A percentile compares a stretch with the other conserved stretches of the same genome.
These are phyloP conservation scores for Echeveria elegans DNA, from an alignment of 164 flowering plant species.

Conservation along the genomic window DNA sequence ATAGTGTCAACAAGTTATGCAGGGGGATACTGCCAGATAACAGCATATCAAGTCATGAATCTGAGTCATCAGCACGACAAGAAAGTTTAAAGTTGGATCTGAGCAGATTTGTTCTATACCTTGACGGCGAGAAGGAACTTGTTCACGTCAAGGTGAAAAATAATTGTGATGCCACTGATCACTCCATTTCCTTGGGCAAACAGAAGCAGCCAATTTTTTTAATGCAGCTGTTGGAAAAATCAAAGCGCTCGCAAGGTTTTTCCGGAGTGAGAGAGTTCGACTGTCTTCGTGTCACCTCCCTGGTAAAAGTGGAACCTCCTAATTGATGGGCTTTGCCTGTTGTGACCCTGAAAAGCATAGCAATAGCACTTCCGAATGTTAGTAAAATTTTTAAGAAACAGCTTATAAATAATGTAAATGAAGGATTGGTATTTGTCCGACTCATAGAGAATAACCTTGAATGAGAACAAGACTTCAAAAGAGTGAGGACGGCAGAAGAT, in stretches of 20 bases:
- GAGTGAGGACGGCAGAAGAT: conserved; percentile 39
- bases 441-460: conserved; percentile 32
- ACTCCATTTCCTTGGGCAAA: conserved; percentile 27
- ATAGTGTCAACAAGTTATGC: conserved; percentile 11
- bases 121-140: conserved; percentile 47
- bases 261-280: conserved; percentile 41
- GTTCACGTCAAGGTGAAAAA: conserved; percentile 28
- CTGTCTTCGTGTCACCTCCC: conserved; percentile 27
- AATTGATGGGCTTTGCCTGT: conserved; percentile 65
- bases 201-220: conserved; percentile 34
- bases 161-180: conserved; percentile 26
- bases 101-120: conserved; percentile 40
- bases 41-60: conserved; percentile 13
- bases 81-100: conserved; percentile 16
- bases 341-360: conserved; percentile 54
- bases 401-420: conserved; percentile 24
- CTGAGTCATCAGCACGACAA: conserved; percentile 18
- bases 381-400: conserved; percentile 9
- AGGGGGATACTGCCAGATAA: conserved; percentile 13
- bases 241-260: conserved; percentile 24
- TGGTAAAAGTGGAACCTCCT: conserved; percentile 37
- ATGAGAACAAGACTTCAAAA: conserved; percentile 13
- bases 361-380: conserved; percentile 40
- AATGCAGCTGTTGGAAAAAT: conserved; percentile 29
- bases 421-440: conserved; percentile 37